These are phyloP conservation scores for Kluyveromyces aestuarii DNA, from an alignment of 805 yeast genomes.

Conservation along the genomic window DNA sequence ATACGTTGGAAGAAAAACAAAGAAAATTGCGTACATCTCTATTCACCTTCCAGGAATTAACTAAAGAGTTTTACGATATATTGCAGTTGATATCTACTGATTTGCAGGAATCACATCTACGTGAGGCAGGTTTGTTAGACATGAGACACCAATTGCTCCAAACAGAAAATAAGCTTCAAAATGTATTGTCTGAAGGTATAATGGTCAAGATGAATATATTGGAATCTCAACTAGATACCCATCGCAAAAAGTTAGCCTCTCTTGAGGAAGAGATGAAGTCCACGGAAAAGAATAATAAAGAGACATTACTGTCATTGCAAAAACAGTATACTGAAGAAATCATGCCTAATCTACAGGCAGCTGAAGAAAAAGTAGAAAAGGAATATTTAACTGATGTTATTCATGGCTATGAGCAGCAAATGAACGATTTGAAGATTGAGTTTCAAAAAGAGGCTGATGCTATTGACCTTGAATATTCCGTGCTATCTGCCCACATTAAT, in stretches of 20 bases:
- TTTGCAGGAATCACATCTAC: constrained; percentile 32
- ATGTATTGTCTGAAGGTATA: constrained; percentile 33
- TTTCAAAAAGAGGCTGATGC: constrained; percentile 45
- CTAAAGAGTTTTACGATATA: constrained; percentile 22
- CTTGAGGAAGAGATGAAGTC: constrained; percentile 36
- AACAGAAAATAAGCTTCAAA: constrained; percentile 34
- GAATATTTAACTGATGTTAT: constrained; percentile 31
- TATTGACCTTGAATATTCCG: constrained; percentile 44
- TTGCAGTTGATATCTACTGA: constrained; percentile 39
- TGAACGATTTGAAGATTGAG: constrained; percentile 32
- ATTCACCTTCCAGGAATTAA: constrained; percentile 42
- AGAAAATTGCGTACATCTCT: constrained; percentile 44
- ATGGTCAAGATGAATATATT: constrained; percentile 31
- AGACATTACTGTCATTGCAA: constrained; percentile 35
- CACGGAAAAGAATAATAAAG: constrained; percentile 39
- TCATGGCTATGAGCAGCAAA: constrained; percentile 24
- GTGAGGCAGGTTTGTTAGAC: constrained; percentile 37
- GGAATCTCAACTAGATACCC: constrained; percentile 40
- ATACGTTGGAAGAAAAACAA: constrained; percentile 37
- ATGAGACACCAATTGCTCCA: constrained; percentile 36
- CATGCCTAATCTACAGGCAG: constrained; percentile 39
- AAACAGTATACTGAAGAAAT: constrained; percentile 40
- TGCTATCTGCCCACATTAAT: constrained; percentile 46
- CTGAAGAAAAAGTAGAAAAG: constrained; percentile 37
- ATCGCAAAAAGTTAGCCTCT: constrained; percentile 40